Conservation (phyloP, 2,329 filamentous ascomycete species). For the Aureobasidium sp. region DNA sequence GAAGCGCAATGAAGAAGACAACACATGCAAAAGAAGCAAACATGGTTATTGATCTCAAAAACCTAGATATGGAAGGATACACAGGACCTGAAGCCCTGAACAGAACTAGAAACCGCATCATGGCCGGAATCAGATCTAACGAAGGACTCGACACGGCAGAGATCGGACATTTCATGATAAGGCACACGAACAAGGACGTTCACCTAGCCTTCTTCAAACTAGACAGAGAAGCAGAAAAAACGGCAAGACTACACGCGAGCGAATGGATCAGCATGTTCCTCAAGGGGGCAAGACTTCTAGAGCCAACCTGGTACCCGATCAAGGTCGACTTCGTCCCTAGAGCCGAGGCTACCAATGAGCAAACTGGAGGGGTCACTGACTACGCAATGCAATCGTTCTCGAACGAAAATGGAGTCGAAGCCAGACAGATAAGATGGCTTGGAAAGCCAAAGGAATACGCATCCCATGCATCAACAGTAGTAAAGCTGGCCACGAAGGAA, state of each 20-base stretch:
- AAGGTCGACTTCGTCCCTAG: background rate
- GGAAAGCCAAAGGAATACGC: too few relatives aligned
- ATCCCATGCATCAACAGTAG: background rate
- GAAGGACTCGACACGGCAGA: background rate
- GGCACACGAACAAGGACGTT: slow-evolving; percentile 11
- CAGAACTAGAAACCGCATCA: background rate
- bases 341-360: too few relatives aligned
- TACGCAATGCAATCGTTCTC: too few relatives aligned
- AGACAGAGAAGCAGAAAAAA: background rate
- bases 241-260: background rate
- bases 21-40: background rate
- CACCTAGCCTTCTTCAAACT: slow-evolving; percentile 4
- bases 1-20: background rate
- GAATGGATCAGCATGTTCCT: slow-evolving; percentile 5
- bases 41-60: background rate
- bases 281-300: slow-evolving; percentile 3
- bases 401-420: background rate
- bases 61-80: background rate
- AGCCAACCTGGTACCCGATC: background rate
- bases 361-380: too few relatives aligned
- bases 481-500: background rate
- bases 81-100: background rate
- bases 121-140: background rate
- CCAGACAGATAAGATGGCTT: too few relatives aligned
- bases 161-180: background rate